Base-by-base conservation (phyloP, 148 eudicot genomes). In the Silene conica region DNA sequence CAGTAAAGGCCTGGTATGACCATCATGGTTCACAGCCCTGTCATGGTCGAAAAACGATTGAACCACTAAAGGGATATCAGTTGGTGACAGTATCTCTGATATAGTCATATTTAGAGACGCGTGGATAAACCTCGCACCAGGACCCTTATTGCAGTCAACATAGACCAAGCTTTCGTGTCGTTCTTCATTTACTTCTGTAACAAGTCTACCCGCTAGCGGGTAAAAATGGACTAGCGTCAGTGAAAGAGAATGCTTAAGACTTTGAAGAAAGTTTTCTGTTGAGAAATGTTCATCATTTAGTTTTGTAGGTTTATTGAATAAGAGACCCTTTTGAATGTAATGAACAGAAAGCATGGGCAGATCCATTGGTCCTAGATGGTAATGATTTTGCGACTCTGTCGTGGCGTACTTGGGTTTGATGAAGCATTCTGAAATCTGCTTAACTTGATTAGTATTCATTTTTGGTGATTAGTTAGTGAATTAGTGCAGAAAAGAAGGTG, bases 1-100 rank as follows among this genome's bases (percentile, higher is more conserved):
- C 12, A 90, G 68, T 69, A 87, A 63, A 0, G 95, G 83, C 8
- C 60, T 73, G 21, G 67, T 67, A 67, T 86, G 86, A 4, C 91
- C 90, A 2, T 79, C 85, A 64, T 84, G 81, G 73, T 79, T 84
- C 3, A 89, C 80, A 52, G 67, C 72, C 19, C 62, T 16, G 25
- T 82, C 76, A 3, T 69, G 75, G 18, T 81, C 75, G 67, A 88
- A 89, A 26, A 84, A 87, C 3, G 72, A 74, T 12, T 83, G 82
- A 14, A 86, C 76, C 1, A 52, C 64, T 0, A n/a, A 20, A 5
- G 89, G 86, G 13, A 85, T 83, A 71, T 80, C 74, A 5, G 26
- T 26, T 0, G 82, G 75, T 10, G 76, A 63, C 4, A 86, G 16
- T 52, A 87, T 23, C 41, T 89, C 85, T 1, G 80, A 78, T 8